Evolutionary conservation across 106 monocot species (phyloP).

Genomic region (Triglochin maritima): DNA sequence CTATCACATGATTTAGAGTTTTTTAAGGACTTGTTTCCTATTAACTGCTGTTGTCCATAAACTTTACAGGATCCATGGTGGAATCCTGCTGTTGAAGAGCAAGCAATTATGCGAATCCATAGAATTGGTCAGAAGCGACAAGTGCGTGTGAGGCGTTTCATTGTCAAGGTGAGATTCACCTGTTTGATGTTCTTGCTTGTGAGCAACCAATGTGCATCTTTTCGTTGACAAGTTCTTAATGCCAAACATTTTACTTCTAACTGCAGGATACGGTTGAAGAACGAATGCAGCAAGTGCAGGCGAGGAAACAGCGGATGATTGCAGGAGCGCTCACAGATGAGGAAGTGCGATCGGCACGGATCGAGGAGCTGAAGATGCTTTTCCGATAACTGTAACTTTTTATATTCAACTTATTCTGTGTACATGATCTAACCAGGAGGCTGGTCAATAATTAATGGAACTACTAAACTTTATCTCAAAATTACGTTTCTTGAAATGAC

Average conservation of each 20-base stretch:
- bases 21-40: not conserved
- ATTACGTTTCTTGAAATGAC: too few species aligned
- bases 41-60: not conserved
- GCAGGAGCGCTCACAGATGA: slow-evolving; percentile 78
- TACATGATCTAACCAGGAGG: too few species aligned
- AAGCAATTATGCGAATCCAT: slow-evolving; percentile 89
- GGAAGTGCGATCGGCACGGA: slow-evolving; percentile 65
- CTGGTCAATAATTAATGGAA: too few species aligned
- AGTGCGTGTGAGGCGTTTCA: slow-evolving; percentile 71
- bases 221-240: too few species aligned
- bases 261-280: slow-evolving; percentile 72
- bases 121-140: slow-evolving; percentile 75
- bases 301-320: slow-evolving; percentile 80
- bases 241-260: not conserved
- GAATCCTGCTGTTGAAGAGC: slow-evolving; percentile 98
- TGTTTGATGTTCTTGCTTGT: too few species aligned
- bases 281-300: slow-evolving; percentile 78
- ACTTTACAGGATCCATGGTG: slow-evolving; percentile 77
- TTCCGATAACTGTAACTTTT: slow-evolving; percentile 30
- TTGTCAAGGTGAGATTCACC: slow-evolving; percentile 49
- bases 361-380: slow-evolving; percentile 88
- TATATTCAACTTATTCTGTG: too few species aligned
- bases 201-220: too few species aligned
- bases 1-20: not conserved
- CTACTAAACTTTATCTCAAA: too few species aligned